Conservation (phyloP, 2,329 filamentous ascomycete genomes). For the Alternaria novae-zelandiae region DNA sequence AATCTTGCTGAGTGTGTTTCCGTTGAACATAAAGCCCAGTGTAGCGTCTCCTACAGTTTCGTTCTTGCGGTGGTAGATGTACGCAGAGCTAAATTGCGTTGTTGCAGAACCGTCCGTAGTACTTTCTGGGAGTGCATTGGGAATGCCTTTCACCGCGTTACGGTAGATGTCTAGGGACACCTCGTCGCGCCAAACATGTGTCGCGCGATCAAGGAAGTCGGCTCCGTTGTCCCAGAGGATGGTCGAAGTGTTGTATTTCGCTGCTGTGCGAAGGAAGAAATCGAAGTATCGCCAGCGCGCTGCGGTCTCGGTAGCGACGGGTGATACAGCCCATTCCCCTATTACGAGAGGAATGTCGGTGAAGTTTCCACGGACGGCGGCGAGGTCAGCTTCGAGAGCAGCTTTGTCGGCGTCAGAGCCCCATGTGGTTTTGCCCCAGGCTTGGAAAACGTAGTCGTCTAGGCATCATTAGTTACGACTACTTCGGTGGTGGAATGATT, state of each 20-base stretch:
- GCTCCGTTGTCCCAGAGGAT: conserved; percentile 67
- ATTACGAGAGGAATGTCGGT: conserved; percentile 62
- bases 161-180: conserved; percentile 57
- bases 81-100: conserved; percentile 59
- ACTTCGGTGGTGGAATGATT: not conserved
- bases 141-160: conserved; percentile 52
- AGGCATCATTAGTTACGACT: not conserved
- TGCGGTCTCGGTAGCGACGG: conserved; percentile 59
- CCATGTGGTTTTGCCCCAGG: conserved; percentile 67
- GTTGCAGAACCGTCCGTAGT: conserved; percentile 57
- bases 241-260: conserved; percentile 57
- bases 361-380: conserved; percentile 61
- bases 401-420: conserved; percentile 62
- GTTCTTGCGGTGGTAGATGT: conserved; percentile 60
- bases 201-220: conserved; percentile 61
- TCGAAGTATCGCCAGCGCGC: conserved; percentile 66
- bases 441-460: conserved; percentile 49
- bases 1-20: conserved; percentile 56
- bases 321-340: conserved; percentile 64
- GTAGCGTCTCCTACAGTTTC: conserved; percentile 51
- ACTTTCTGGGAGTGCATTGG: conserved; percentile 60
- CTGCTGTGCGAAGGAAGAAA: conserved; percentile 57
- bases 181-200: conserved; percentile 59
- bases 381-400: conserved; percentile 57
- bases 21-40: conserved; percentile 61